A percentile compares a stretch with the other conserved stretches of the same genome.
These are phyloP conservation scores for Coemansia sp. DNA, from an alignment of 192 early-diverging fungal genomes.

Conservation along the genomic window DNA sequence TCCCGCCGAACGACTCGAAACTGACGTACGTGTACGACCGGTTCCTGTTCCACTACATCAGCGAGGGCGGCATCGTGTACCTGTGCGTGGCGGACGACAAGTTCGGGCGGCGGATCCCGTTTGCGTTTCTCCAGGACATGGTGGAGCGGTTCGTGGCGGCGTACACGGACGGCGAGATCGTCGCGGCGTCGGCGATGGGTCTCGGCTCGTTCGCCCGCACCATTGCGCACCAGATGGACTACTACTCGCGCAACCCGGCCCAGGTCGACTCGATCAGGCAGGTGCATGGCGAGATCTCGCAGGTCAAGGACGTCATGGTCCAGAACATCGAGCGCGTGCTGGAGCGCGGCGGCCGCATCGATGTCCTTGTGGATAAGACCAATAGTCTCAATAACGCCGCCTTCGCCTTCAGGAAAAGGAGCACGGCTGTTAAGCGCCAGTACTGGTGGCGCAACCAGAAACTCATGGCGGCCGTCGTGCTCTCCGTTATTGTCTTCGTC, in stretches of 20 bases:
- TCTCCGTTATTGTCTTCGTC: constrained; percentile 64
- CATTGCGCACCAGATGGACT: constrained; percentile 85
- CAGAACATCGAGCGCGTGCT: constrained; percentile 91
- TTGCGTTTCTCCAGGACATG: constrained; percentile 87
- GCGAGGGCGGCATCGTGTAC: constrained; percentile 75
- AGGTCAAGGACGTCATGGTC: constrained; percentile 94
- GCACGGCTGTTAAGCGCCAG: constrained; percentile 76
- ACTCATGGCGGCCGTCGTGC: constrained; percentile 69
- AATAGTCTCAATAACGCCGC: constrained; percentile 84
- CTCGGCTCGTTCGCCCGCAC: constrained; percentile 81
- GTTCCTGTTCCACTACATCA: constrained; percentile 91
- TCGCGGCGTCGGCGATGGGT: constrained; percentile 67
- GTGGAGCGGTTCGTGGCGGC: constrained; percentile 62
- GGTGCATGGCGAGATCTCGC: constrained; percentile 89
- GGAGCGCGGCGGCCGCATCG: constrained; percentile 86
- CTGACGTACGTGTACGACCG: constrained; percentile 93
- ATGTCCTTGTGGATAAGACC: constrained; percentile 89
- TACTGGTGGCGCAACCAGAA: constrained; percentile 98
- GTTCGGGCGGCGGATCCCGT: constrained; percentile 79
- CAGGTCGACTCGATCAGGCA: constrained; percentile 74
- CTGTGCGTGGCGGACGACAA: constrained; percentile 84
- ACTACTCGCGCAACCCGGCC: constrained; percentile 68
- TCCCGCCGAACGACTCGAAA: constrained; percentile 88
- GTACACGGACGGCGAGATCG: constrained; percentile 59
- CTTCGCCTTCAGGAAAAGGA: constrained; percentile 87